phyloP scores from a whole-genome alignment of 192 early-diverging fungal genomes.

The Tieghemiomyces parasiticus region DNA sequence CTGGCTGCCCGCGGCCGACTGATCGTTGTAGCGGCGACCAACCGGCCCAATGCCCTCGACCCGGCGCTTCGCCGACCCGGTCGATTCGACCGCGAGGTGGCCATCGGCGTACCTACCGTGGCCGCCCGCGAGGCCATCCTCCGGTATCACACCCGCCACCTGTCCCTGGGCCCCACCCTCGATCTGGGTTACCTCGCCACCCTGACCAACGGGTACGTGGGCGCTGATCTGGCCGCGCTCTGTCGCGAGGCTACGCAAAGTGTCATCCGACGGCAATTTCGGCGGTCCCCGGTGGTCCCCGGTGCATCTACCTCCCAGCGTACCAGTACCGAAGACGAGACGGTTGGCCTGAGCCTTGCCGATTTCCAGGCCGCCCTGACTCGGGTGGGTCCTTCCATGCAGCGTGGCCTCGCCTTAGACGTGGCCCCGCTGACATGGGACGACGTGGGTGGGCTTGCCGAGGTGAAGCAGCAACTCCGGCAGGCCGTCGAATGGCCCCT shows the following conservation, averaged over 20 bases:
- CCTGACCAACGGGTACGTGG: constrained; percentile 83
- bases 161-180: constrained; percentile 36
- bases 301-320: too few relatives aligned
- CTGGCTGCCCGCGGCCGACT: constrained; percentile 40
- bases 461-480: constrained; percentile 57
- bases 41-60: constrained; percentile 74
- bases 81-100: constrained; percentile 74
- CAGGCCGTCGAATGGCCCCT: constrained; percentile 89
- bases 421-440: constrained; percentile 51
- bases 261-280: constrained; percentile 13
- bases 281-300: neutral
- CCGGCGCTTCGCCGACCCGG: constrained; percentile 70
- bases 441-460: constrained; percentile 78
- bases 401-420: constrained; percentile 46
- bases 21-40: constrained; percentile 77
- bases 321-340: constrained; percentile 6
- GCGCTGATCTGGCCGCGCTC: constrained; percentile 76
- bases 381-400: constrained; percentile 50
- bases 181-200: constrained; percentile 36
- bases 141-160: constrained; percentile 28
- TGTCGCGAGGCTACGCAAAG: constrained; percentile 62
- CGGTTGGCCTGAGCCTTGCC: constrained; percentile 22
- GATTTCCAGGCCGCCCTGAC: constrained; percentile 54
- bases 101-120: constrained; percentile 60
- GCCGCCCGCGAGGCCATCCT: constrained; percentile 47